A percentile compares a stretch with the other conserved stretches of the same genome.
Evolutionary conservation across 2,329 filamentous ascomycete species (phyloP).

Genomic region (Teratosphaeria gauchensis): DNA sequence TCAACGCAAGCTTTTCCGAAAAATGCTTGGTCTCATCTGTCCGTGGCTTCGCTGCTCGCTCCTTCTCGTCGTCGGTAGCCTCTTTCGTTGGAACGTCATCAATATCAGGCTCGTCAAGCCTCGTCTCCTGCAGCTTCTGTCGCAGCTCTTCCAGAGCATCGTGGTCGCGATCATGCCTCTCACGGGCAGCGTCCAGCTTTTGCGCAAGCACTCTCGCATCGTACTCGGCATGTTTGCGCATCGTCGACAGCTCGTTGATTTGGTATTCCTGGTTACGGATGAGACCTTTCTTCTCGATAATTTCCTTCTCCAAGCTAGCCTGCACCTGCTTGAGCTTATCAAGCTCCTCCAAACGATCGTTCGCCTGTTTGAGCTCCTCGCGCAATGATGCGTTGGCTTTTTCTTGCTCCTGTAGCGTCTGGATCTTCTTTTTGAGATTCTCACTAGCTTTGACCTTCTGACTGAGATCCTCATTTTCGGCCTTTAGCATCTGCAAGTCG

Average conservation of each 20-base stretch:
- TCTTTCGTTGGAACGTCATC: conserved; percentile 9
- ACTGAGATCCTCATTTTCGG: conserved; percentile 40
- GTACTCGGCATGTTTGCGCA: conserved; percentile 38
- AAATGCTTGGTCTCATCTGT: conserved; percentile 20
- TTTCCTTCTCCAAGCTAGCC: conserved; percentile 38
- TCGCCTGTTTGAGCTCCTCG: conserved; percentile 35
- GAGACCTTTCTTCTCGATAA: conserved; percentile 41
- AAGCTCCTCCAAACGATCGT: conserved; percentile 36
- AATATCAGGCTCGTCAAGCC: conserved; percentile 22
- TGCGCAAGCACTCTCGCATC: conserved; percentile 38
- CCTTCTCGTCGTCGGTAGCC: not conserved
- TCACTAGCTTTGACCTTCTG: conserved; percentile 43
- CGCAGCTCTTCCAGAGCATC: conserved; percentile 39
- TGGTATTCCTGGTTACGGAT: conserved; percentile 43
- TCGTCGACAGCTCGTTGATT: conserved; percentile 42
- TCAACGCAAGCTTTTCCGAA: conserved; percentile 21
- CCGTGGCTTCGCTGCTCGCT: not conserved
- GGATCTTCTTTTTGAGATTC: conserved; percentile 46
- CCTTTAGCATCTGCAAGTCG: conserved; percentile 39
- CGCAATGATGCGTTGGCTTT: conserved; percentile 33
- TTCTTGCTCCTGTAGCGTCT: conserved; percentile 39
- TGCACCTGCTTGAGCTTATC: conserved; percentile 37
- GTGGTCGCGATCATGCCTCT: conserved; percentile 39
- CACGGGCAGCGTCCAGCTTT: conserved; percentile 38
- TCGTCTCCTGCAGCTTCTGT: conserved; percentile 34